phyloP scores from a whole-genome alignment of 1,139 yeast species.

The Maudiozyma humilis region DNA sequence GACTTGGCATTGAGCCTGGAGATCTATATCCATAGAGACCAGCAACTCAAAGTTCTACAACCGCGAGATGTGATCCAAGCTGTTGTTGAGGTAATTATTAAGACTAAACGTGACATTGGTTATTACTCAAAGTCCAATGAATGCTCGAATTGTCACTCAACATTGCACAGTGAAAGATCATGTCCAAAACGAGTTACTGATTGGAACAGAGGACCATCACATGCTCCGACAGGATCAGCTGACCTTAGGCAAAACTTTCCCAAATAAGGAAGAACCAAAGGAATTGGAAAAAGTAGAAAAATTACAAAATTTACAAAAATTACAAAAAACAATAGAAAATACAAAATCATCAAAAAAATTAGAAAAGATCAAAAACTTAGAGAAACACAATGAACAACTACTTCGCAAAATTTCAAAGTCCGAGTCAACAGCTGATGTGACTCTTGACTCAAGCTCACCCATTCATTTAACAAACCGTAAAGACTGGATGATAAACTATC shows the following conservation, averaged over 20 bases:
- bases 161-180: background rate
- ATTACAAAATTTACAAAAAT: too few relatives aligned
- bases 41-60: background rate
- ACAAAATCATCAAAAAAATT: background rate
- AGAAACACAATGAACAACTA: background rate
- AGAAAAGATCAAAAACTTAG: too few relatives aligned
- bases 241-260: background rate
- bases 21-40: background rate
- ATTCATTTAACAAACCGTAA: background rate
- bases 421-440: background rate
- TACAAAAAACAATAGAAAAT: too few relatives aligned
- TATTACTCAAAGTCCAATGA: background rate
- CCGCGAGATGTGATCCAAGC: background rate
- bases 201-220: too few relatives aligned
- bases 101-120: background rate
- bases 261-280: background rate
- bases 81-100: background rate
- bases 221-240: background rate
- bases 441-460: background rate
- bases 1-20: background rate
- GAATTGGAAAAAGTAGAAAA: too few relatives aligned
- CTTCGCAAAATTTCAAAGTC: background rate
- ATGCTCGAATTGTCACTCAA: background rate
- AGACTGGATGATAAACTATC: background rate
- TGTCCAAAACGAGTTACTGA: too few relatives aligned